A percentile compares a stretch with the other conserved stretches of the same genome.
Conservation (phyloP, 257 asterid species). For the Coffea canephora region DNA sequence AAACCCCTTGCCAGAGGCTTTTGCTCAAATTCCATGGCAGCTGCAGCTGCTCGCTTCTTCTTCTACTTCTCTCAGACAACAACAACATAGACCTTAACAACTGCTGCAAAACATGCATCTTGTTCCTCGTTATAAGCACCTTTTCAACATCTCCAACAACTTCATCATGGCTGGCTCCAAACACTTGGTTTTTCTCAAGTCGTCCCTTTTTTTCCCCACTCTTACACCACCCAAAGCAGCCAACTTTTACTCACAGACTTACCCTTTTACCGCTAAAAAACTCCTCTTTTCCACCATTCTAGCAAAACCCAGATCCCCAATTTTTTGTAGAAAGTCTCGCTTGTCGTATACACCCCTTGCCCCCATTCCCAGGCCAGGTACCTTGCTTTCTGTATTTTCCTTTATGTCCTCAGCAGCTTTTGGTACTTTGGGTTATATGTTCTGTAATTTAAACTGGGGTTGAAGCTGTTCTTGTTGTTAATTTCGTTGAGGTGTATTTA, state of each 20-base stretch:
- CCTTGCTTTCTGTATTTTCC: not conserved
- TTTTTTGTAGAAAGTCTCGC: slow-evolving; percentile 5
- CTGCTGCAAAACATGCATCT: slow-evolving; percentile 12
- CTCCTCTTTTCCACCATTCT: not conserved
- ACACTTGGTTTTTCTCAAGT: slow-evolving; percentile 17
- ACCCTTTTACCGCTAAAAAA: slow-evolving; percentile 3
- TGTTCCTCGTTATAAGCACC: not conserved
- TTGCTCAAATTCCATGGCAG: not conserved
- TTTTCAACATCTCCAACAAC: slow-evolving; percentile 5
- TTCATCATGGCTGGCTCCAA: slow-evolving; percentile 12
- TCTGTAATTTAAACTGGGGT: not conserved
- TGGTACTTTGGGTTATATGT: not conserved
- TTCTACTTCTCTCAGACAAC: not conserved
- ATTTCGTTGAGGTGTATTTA: not conserved
- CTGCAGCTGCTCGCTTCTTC: not conserved
- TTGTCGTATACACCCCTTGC: slow-evolving; percentile 39
- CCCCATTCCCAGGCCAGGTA: slow-evolving; percentile 53
- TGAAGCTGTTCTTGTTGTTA: not conserved
- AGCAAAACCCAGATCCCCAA: slow-evolving; percentile 10
- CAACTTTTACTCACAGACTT: slow-evolving; percentile 11
- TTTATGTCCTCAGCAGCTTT: too few relatives aligned
- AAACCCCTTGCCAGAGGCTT: not conserved
- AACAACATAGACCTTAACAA: not conserved
- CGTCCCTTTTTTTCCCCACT: slow-evolving; percentile 5
- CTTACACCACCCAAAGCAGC: slow-evolving; percentile 1